Conservation (phyloP, 768 basidiomycete species). For the Gelatoporia subvermispora region DNA sequence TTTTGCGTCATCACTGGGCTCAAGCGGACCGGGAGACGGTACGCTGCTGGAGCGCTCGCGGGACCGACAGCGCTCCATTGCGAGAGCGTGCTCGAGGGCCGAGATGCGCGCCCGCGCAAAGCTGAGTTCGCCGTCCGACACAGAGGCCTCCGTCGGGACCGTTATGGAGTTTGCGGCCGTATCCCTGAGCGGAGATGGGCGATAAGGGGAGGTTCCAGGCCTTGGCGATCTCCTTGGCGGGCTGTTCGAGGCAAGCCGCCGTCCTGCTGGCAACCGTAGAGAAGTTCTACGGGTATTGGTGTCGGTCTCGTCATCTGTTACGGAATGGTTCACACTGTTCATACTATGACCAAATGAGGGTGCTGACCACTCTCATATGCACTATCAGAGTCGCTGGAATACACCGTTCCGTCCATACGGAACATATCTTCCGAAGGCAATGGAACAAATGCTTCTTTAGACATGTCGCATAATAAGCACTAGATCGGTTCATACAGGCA, state of each 20-base stretch:
- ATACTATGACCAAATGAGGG: too few relatives aligned
- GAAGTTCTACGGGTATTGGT: not conserved
- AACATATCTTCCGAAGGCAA: too few relatives aligned
- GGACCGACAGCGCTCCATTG: too few relatives aligned
- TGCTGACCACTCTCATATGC: too few relatives aligned
- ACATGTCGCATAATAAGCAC: too few relatives aligned
- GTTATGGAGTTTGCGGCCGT: not conserved
- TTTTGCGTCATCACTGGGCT: too few relatives aligned
- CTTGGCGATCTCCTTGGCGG: not conserved
- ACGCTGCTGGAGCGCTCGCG: not conserved
- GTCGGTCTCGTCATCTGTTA: too few relatives aligned
- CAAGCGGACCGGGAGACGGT: not conserved
- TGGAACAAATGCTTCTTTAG: too few relatives aligned
- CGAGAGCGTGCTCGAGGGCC: slow-evolving; percentile 3
- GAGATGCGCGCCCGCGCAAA: not conserved
- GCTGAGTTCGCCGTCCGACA: not conserved
- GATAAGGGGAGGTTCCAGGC: not conserved
- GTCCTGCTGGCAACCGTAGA: not conserved
- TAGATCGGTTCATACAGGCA: not conserved
- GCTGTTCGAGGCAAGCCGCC: not conserved
- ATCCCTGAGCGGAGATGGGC: not conserved
- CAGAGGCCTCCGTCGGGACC: not conserved
- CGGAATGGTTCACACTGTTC: too few relatives aligned
- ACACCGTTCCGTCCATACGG: too few relatives aligned
- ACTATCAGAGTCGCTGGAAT: too few relatives aligned